These are phyloP conservation scores for Pseudocohnilembus persalinus DNA, from an alignment of 169 alveolate genomes.

Conservation along the genomic window DNA sequence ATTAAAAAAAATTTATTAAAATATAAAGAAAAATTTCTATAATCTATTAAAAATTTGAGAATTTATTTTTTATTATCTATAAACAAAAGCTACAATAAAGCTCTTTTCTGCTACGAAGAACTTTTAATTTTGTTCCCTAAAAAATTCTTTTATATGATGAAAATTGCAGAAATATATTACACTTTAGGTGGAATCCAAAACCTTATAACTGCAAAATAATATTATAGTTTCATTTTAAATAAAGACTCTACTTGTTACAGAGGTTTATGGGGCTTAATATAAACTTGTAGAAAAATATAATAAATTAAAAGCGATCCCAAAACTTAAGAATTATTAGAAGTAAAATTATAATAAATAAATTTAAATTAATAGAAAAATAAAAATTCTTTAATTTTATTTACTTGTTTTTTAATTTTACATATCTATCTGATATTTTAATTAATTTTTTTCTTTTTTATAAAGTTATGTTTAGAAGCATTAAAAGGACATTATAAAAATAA, in stretches of 20 bases:
- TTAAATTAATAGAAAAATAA: not conserved
- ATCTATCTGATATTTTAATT: too few species aligned
- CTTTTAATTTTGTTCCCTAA: conserved; percentile 10
- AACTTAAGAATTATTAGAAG: not conserved
- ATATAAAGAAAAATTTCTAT: too few species aligned
- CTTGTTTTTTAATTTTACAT: too few species aligned
- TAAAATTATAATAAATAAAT: too few species aligned
- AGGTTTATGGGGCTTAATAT: conserved; percentile 23
- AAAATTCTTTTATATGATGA: conserved; percentile 20
- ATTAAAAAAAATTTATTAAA: too few species aligned
- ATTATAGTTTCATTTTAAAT: conserved; percentile 15
- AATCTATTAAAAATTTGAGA: not conserved
- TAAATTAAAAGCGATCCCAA: not conserved
- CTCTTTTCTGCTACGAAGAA: conserved; percentile 26
- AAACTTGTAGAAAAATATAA: conserved; percentile 13
- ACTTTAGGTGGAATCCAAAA: conserved; percentile 5
- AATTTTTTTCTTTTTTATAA: too few species aligned
- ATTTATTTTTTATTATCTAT: not conserved
- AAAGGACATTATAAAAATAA: too few species aligned
- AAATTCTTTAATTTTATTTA: too few species aligned
- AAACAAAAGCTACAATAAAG: conserved; percentile 7
- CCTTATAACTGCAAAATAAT: conserved; percentile 16
- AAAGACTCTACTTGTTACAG: conserved; percentile 7
- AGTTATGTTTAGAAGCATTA: too few species aligned
- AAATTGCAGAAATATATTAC: conserved; percentile 23